phyloP scores from a whole-genome alignment of 306 rosid genomes.

The Acacia confusa region DNA sequence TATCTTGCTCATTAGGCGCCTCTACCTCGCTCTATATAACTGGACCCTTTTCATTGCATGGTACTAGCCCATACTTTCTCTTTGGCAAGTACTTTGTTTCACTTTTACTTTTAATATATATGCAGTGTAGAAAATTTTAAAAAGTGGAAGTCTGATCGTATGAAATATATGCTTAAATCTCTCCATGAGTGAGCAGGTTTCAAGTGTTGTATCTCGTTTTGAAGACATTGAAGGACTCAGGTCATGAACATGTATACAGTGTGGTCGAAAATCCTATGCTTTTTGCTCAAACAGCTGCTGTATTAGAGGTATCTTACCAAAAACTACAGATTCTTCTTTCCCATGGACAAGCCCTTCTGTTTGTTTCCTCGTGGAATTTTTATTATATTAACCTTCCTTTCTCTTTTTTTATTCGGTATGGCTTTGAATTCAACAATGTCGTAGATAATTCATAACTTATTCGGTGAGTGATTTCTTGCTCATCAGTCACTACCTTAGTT shows the following conservation, averaged over 20 bases:
- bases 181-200: constrained; percentile 41
- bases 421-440: constrained; percentile 22
- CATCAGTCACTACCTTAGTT: not conserved
- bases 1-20: constrained; percentile 46
- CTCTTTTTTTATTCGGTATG: not conserved
- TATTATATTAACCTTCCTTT: not conserved
- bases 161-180: too few relatives aligned
- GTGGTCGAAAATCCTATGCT: constrained; percentile 69
- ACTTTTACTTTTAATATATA: not conserved
- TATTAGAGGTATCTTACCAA: constrained; percentile 53
- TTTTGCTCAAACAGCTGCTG: constrained; percentile 77
- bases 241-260: constrained; percentile 63
- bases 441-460: constrained; percentile 78
- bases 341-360: not conserved
- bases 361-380: constrained; percentile 9
- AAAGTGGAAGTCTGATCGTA: not conserved
- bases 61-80: constrained; percentile 29
- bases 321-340: constrained; percentile 15
- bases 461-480: constrained; percentile 61
- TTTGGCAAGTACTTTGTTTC: not conserved
- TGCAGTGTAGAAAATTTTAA: not conserved
- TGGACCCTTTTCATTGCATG: constrained; percentile 80
- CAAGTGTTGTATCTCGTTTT: constrained; percentile 62
- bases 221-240: constrained; percentile 59
- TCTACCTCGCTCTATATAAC: constrained; percentile 67